Evolutionary conservation across 2,329 filamentous ascomycete genomes (phyloP).

Genomic region (Cladobotryum protrusum): DNA sequence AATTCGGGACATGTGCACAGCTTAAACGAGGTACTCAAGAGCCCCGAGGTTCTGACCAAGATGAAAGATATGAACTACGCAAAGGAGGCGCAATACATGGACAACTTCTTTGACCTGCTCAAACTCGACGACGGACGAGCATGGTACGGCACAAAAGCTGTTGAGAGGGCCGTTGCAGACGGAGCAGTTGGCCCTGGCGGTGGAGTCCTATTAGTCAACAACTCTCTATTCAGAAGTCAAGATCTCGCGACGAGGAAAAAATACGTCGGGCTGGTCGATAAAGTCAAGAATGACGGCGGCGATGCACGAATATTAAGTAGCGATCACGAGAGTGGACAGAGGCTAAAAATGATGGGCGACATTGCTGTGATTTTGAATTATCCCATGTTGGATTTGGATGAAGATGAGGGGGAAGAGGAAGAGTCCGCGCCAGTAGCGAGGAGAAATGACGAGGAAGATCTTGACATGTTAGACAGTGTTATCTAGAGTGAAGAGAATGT

Average conservation of each 20-base stretch:
- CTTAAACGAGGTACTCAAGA: conserved; percentile 80
- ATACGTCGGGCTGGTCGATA: conserved; percentile 82
- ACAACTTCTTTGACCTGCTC: conserved; percentile 71
- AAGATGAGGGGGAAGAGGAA: conserved; percentile 50
- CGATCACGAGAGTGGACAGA: conserved; percentile 86
- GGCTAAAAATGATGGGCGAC: conserved; percentile 75
- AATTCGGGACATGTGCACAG: conserved; percentile 82
- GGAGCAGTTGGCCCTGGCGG: conserved; percentile 85
- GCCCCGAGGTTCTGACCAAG: conserved; percentile 66
- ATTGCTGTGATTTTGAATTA: conserved; percentile 90
- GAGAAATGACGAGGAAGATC: conserved; percentile 23
- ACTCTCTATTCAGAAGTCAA: conserved; percentile 78
- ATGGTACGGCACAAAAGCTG: conserved; percentile 82
- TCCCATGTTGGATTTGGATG: conserved; percentile 74
- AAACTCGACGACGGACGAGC: conserved; percentile 80
- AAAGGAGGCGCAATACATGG: conserved; percentile 76
- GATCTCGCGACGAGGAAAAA: conserved; percentile 68
- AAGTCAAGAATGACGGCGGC: conserved; percentile 78
- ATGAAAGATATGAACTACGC: conserved; percentile 86
- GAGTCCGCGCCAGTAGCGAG: conserved; percentile 12
- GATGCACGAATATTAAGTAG: conserved; percentile 86
- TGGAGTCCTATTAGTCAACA: conserved; percentile 78
- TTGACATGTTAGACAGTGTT: conserved; percentile 27
- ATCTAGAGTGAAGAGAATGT: conserved; percentile 19
- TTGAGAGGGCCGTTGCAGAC: conserved; percentile 74